phyloP scores from a whole-genome alignment of 768 basidiomycete genomes.

The Naganishia onofrii region DNA sequence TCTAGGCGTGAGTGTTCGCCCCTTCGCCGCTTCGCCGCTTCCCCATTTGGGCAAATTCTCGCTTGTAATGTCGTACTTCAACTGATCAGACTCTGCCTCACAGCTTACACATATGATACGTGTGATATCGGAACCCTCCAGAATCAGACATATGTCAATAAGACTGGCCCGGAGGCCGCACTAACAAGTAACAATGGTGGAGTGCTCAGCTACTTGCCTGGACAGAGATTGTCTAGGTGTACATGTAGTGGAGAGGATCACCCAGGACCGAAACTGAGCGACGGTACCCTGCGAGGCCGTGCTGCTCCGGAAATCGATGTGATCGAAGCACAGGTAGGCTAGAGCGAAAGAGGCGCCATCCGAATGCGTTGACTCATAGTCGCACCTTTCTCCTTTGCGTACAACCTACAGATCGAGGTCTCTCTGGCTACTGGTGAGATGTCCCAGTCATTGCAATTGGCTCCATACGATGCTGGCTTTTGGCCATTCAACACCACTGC shows the following conservation, averaged over 20 bases:
- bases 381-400: background rate
- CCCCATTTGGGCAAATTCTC: background rate
- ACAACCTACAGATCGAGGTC: constrained; percentile 62
- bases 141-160: constrained; percentile 46
- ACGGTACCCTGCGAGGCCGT: constrained; percentile 68
- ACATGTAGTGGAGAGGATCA: constrained; percentile 83
- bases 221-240: constrained; percentile 62
- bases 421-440: constrained; percentile 56
- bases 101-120: constrained; percentile 46
- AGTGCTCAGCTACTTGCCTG: constrained; percentile 53
- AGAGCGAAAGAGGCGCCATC: background rate
- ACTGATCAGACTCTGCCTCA: background rate
- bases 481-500: constrained; percentile 58
- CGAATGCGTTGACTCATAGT: background rate
- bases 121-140: constrained; percentile 48
- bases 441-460: constrained; percentile 73
- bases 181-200: constrained; percentile 41
- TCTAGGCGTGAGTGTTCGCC: constrained; percentile 24
- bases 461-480: constrained; percentile 60
- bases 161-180: constrained; percentile 41
- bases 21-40: no score
- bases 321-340: constrained; percentile 69
- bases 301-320: constrained; percentile 91
- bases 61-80: background rate
- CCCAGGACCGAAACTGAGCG: constrained; percentile 75